Base-by-base conservation (phyloP, 441 rosid genomes). In the Dalechampia spathulata region DNA sequence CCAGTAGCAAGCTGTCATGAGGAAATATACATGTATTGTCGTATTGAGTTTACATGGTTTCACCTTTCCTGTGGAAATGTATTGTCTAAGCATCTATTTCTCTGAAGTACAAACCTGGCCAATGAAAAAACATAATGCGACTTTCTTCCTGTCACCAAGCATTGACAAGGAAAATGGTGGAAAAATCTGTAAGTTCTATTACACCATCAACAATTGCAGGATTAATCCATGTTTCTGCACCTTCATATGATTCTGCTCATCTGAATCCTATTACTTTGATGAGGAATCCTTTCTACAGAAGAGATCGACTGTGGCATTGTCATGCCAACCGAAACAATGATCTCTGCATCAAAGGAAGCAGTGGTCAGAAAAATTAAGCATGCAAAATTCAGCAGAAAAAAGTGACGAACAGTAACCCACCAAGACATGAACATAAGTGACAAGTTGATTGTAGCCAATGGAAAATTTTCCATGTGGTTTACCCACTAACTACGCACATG, bases 241-340 rank as follows among this genome's bases (percentile, higher is more conserved):
- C 55, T 72, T 71, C 69, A 77, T 55, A 66, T 58, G 40, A 81
- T 71, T 74, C 90, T 81, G 70, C 65, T 75, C 14, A 83, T 71
- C 32, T 82, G 88, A 53, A 83, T 71, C 71, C 83, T 78, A 57
- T 56, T 73, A 47, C 72, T 65, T 44, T 71, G 83, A 72, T 70
- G 73, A 49, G 77, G 68, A 67, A 64, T 46, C 67, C 77, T 72
- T 48, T 83, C 83, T 49, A 69, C 51, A 25, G 76, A 78, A 68
- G 97, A 71, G 14, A 89, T 73, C 59, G 83, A 74, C 60, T 89
- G 94, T 0, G 98, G 98, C 97, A 92, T 89, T 0, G 98, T 87
- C 98, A 92, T 89, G 40, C 99, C 99, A 22, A 93, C 91, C 0
- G 99, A 89, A 23, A 92, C 97, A 15, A 89, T 88, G 10, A 92